These are phyloP conservation scores for Ogataea chonburiensis DNA, from an alignment of 805 yeast species.

Conservation along the genomic window DNA sequence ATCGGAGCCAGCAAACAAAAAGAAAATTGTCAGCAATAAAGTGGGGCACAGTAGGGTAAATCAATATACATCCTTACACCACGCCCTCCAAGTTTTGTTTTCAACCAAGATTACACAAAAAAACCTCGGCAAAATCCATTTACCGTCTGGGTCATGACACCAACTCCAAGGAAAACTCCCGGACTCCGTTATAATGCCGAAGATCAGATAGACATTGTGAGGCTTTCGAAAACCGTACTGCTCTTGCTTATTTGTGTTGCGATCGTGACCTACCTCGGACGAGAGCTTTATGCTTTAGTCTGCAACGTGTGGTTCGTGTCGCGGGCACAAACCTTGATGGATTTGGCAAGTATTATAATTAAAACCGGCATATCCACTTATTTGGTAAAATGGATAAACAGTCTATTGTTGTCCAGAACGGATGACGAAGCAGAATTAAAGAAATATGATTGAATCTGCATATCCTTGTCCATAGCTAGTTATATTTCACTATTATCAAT, in stretches of 20 bases:
- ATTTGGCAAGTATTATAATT: slow-evolving; percentile 16
- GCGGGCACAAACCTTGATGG: slow-evolving; percentile 12
- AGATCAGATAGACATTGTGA: slow-evolving; percentile 9
- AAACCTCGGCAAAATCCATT: background rate
- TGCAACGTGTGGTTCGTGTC: slow-evolving; percentile 12
- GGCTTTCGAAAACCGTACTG: slow-evolving; percentile 22
- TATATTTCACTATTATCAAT: slow-evolving; percentile 2
- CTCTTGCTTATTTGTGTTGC: slow-evolving; percentile 16
- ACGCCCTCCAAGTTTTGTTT: too few species aligned
- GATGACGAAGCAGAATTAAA: slow-evolving; percentile 30
- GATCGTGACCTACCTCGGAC: slow-evolving; percentile 11
- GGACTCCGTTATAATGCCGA: slow-evolving; percentile 11
- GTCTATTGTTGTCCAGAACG: slow-evolving; percentile 20
- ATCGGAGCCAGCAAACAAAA: slow-evolving; percentile 9
- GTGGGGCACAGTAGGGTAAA: slow-evolving; percentile 6
- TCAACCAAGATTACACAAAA: background rate
- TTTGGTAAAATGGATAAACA: slow-evolving; percentile 23
- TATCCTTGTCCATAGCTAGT: too few species aligned
- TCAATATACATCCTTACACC: slow-evolving; percentile 3
- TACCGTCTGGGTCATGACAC: slow-evolving; percentile 6
- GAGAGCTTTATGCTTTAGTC: slow-evolving; percentile 15
- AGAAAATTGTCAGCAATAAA: slow-evolving; percentile 8
- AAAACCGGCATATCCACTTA: slow-evolving; percentile 20
- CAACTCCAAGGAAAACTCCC: background rate
- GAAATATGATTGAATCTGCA: slow-evolving; percentile 23